Evolutionary conservation across 176 grass and related monocot species (phyloP), one percentile per base, ranked within the genome.

Genomic region (Rhynchospora pubera): DNA sequence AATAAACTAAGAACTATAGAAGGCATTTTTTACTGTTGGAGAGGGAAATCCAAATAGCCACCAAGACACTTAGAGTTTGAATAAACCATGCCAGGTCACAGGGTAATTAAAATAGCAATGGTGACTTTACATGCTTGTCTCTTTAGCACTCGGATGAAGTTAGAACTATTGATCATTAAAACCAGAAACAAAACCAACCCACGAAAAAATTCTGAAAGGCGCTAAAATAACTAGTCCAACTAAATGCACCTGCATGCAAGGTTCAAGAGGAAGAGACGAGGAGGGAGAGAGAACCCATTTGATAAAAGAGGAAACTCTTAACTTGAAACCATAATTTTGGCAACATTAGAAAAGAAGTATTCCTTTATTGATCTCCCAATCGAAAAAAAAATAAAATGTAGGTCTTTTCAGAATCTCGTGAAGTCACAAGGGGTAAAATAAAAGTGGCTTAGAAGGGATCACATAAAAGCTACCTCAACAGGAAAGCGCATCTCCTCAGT

Each of bases 401-500:
- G 9, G 77, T 43, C 57, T 80, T 67, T 85, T 48, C 52, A 86
- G 65, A 44, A 84, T 47, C 9, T 22, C 9, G n/a, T 48, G 18
- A 10, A 50, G 8, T 6, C 44, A 24, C 13, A 50, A 50, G 45
- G 13, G 39, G 44, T 50, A 74, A 19, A 70, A 62, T 9, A 82
- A 57, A 47, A 82, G 2, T 57, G 56, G 69, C 42, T 84, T 69
- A 65, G 39, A 11, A 28, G 19, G 51, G 50, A 61, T 80, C 46
- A 42, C 10, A 42, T 65, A 77, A 57, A 34, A 32, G 56, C 56
- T 91, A 97, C 94, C 90, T 97, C 94, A 34, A 67, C 62, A 30
- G 91, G 83, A 74, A 92, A 91, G 71, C 78, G 60, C 86, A 92
- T 59, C 57, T 92, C 94, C 65, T 97, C 88, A 16, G 88, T 84